These are phyloP conservation scores for Beta corolliflora DNA, from an alignment of 179 eudicot genomes.

Conservation along the genomic window DNA sequence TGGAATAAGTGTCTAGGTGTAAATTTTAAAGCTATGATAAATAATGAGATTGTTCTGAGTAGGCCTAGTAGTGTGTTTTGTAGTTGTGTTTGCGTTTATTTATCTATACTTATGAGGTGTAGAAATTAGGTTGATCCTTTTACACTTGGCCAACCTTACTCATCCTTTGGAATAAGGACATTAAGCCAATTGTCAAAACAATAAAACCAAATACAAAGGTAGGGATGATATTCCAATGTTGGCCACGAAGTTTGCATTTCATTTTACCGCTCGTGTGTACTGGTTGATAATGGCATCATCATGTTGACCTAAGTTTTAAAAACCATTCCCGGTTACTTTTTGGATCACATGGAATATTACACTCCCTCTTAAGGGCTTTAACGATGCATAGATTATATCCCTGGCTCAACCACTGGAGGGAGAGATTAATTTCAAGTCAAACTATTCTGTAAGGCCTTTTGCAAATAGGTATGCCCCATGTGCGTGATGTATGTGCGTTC, in stretches of 20 bases:
- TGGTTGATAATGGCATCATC: background rate
- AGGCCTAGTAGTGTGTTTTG: background rate
- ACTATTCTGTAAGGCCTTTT: too few relatives aligned
- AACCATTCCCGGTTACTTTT: background rate
- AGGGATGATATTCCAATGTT: too few relatives aligned
- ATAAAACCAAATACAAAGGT: too few relatives aligned
- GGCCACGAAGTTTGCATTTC: too few relatives aligned
- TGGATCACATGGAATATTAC: background rate
- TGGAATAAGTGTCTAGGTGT: background rate
- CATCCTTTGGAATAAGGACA: background rate
- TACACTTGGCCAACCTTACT: background rate
- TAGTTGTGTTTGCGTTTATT: background rate
- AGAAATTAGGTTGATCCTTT: background rate
- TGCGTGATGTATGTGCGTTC: too few relatives aligned
- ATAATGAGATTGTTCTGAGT: background rate
- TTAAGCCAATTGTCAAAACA: background rate
- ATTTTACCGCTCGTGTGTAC: too few relatives aligned
- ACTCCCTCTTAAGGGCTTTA: background rate
- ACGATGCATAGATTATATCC: background rate
- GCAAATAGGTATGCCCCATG: too few relatives aligned
- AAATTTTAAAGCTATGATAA: background rate
- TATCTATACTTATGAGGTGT: background rate
- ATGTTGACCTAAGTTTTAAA: background rate
- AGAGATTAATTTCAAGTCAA: too few relatives aligned
- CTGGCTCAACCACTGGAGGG: too few relatives aligned